Evolutionary conservation across 352 stramenopile species (phyloP).

Genomic region (Phytophthora macrochlamydospora): DNA sequence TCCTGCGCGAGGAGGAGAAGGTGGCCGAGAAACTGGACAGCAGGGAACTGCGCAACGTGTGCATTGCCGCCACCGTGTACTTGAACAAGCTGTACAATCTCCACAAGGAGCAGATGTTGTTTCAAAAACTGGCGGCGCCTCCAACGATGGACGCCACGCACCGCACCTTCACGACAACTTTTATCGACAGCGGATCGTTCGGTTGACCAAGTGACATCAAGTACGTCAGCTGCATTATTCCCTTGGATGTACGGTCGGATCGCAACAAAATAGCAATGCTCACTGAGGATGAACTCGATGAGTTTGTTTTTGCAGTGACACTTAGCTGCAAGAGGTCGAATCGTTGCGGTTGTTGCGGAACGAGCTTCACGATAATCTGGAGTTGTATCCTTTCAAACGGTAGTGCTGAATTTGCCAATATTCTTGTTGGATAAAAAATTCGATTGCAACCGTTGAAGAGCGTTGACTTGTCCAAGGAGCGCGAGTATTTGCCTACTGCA

Average conservation of each 20-base stretch:
- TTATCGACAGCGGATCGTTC: constrained; percentile 80
- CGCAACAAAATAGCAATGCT: too few relatives aligned
- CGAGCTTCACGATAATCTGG: too few relatives aligned
- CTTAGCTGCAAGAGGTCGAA: too few relatives aligned
- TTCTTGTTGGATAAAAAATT: too few relatives aligned
- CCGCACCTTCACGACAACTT: constrained; percentile 72
- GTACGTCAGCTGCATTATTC: background rate
- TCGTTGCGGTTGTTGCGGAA: too few relatives aligned
- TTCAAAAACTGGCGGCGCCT: constrained; percentile 14
- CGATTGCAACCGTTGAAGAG: too few relatives aligned
- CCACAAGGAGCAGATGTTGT: constrained; percentile 55
- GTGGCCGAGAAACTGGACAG: constrained; percentile 57
- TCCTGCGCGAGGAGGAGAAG: constrained; percentile 50
- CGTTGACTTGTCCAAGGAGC: too few relatives aligned
- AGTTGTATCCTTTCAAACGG: too few relatives aligned
- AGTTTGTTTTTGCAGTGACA: too few relatives aligned
- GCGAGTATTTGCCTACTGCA: too few relatives aligned
- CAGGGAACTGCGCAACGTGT: constrained; percentile 65
- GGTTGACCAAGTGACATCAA: constrained; percentile 50
- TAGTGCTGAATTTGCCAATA: too few relatives aligned
- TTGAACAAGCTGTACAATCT: constrained; percentile 68
- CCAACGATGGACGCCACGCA: constrained; percentile 22
- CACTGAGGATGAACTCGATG: too few relatives aligned
- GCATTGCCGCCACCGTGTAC: constrained; percentile 67
- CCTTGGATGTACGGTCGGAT: background rate